Evolutionary conservation across 2,329 filamentous ascomycete species (phyloP), one percentile per base, ranked within the genome.

Genomic region (Madurella fahalii): DNA sequence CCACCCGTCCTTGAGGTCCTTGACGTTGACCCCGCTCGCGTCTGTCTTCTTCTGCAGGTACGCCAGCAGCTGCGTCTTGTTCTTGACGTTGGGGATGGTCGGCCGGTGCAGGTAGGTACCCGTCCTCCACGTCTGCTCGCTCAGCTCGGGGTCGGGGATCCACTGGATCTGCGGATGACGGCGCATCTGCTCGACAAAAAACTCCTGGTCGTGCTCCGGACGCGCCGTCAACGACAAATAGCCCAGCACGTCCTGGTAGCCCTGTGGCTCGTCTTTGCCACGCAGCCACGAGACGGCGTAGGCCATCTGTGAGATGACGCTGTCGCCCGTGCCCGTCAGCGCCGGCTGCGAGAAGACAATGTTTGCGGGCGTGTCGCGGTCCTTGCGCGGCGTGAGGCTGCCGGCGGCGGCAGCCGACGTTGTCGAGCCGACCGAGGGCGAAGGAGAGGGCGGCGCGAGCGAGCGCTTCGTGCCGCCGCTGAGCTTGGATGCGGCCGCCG

Each of bases 1-100:
- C 94, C 94, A 99, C 59, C 94, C 94, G 69, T 99, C 94, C 72
- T 96, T 95, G 58, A 99, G 81, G 65, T 96, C 91, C 69, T 90
- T 91, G 59, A 97, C 90, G 39, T 80, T 80, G 52, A 97, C 82
- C 12, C 90, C 90, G 61, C 87, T 84, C 1, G 90, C 89, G 56
- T 91, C 91, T 50, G 83, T 84, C 72, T 92, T 91, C 51, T 80
- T 79, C 72, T 96, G 91, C 32, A 99, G 81, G 67, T 90, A 87
- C 52, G 81, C 82, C 52, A 95, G 83, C 52, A 99, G 81, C 64
- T 91, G 84, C 40, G 87, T 85, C 56, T 85, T 84, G 65, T 84
- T 86, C 63, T 84, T 85, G 57, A 99, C 93, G 58, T 89, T 85
- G 3, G 79, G 78, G 69, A 96, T 90, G 64, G 88, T 82, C 52